Base-by-base conservation (phyloP, 768 basidiomycete genomes). In the Coprinopsis marcescibilis region DNA sequence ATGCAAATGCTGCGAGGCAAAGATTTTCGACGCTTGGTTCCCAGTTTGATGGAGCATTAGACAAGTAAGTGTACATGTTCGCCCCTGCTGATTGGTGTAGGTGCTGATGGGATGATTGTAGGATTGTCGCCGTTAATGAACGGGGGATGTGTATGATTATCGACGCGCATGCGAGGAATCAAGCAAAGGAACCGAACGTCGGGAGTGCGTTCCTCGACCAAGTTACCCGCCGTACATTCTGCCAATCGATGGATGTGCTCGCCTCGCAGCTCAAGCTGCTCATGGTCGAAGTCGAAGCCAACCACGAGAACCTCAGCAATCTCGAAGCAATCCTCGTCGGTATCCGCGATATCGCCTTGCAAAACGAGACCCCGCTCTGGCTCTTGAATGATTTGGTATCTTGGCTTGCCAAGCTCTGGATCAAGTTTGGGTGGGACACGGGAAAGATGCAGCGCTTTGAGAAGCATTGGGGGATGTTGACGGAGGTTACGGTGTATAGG, bases 61-160 rank as follows among this genome's bases (percentile, higher is more conserved):
- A 90, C 51, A 78, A 66, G 87, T 86, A 46, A 58, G 80, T 63
- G 1, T n/a, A 20, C 8, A 23, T 39, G n/a, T 20, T 36, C 13
- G 33, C 26, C 26, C 48, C 17, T 50, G 7, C 24, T 27, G 41
- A 19, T 3, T 24, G 37, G n/a, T n/a, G n/a, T n/a, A n/a, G 19
- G 6, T 34, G 25, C 45, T 47, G 29, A 46, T 39, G 20, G 56
- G 8, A 41, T 24, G n/a, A 12, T 39, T 43, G 14, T 45, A 89
- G 85, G 36, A 79, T 89, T 54, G 73, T 85, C 64, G 83, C 86
- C 0, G 70, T 86, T 42, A 89, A 87, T 50, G 81, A 80, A 45
- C 80, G 84, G 54, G 88, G 83, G 1, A 65, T 87, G 41, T 65
- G 69, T 8, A 68, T 73, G 7, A 86, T 89, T 26, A 70, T 70